Evolutionary conservation across 2,329 filamentous ascomycete species (phyloP).

Genomic region (Dactylonectria macrodidyma): DNA sequence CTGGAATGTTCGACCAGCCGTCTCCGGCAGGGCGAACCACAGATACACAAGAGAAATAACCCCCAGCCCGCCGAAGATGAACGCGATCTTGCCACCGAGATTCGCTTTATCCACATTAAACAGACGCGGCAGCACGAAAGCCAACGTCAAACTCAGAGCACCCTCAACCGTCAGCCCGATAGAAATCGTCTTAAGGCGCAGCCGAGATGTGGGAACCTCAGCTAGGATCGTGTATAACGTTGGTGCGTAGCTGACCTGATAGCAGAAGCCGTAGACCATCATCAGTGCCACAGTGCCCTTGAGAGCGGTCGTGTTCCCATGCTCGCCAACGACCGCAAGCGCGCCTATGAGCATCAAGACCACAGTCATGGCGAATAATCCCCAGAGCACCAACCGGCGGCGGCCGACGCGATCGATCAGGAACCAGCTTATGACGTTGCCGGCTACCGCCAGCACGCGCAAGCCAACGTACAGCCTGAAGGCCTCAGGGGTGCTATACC

Average conservation of each 20-base stretch:
- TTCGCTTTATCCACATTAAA: conserved; percentile 37
- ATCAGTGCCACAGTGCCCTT: conserved; percentile 27
- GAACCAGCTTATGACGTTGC: conserved; percentile 28
- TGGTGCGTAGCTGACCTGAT: conserved; percentile 31
- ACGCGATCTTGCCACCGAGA: conserved; percentile 34
- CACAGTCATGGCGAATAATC: conserved; percentile 26
- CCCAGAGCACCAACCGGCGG: conserved; percentile 31
- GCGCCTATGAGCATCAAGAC: conserved; percentile 31
- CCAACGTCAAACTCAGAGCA: conserved; percentile 37
- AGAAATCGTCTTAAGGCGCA: conserved; percentile 37
- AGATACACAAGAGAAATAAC: conserved; percentile 29
- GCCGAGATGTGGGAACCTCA: conserved; percentile 33
- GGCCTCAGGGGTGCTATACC: conserved; percentile 18
- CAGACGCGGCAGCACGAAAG: conserved; percentile 36
- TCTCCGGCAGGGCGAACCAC: conserved; percentile 39
- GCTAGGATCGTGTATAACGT: conserved; percentile 30
- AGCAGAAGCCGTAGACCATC: conserved; percentile 34
- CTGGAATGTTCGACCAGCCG: conserved; percentile 39
- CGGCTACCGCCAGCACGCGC: conserved; percentile 24
- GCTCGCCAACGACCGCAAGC: not conserved
- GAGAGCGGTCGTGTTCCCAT: conserved; percentile 13
- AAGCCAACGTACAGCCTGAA: conserved; percentile 25
- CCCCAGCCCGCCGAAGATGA: conserved; percentile 36
- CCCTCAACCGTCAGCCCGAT: conserved; percentile 32
- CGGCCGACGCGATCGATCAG: conserved; percentile 31